Conservation (phyloP, 2,329 filamentous ascomycete species). For the Apiospora kogelbergensis region DNA sequence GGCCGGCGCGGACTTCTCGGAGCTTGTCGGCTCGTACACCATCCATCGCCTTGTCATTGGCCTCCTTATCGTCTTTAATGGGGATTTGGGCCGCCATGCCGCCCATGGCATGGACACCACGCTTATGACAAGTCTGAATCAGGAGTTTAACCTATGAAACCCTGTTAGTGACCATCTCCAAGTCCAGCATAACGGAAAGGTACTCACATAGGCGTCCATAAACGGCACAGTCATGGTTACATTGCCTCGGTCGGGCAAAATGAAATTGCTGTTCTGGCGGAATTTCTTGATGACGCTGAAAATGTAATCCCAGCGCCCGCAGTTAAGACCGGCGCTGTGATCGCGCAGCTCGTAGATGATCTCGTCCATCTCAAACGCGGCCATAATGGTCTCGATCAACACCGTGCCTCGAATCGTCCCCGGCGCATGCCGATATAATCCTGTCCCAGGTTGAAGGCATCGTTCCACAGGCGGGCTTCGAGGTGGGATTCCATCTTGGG, state of each 20-base stretch:
- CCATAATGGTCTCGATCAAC: constrained; percentile 95
- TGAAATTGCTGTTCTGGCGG: constrained; percentile 89
- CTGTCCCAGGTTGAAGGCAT: constrained; percentile 93
- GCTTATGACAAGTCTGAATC: constrained; percentile 96
- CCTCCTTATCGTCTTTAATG: constrained; percentile 89
- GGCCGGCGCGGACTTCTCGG: constrained; percentile 89
- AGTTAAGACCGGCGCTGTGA: constrained; percentile 95
- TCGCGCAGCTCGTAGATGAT: constrained; percentile 99
- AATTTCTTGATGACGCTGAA: constrained; percentile 99
- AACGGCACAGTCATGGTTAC: constrained; percentile 99
- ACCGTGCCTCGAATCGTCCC: constrained; percentile 92
- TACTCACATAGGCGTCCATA: constrained; percentile 82
- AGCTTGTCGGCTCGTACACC: constrained; percentile 93
- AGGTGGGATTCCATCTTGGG: constrained; percentile 98
- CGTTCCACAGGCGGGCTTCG: constrained; percentile 97
- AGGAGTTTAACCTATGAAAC: constrained; percentile 69
- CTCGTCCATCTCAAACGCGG: constrained; percentile 99
- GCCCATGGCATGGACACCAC: constrained; percentile 97
- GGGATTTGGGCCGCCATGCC: constrained; percentile 99
- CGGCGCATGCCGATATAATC: constrained; percentile 88
- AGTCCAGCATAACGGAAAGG: too few relatives aligned
- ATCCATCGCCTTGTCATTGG: constrained; percentile 94
- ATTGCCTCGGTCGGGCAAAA: constrained; percentile 84
- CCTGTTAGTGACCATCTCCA: background rate
- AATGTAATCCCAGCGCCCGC: constrained; percentile 99